Evolutionary conservation across 2,329 filamentous ascomycete species (phyloP), one percentile per base, ranked within the genome.

Genomic region (Xylariaceae sp.): DNA sequence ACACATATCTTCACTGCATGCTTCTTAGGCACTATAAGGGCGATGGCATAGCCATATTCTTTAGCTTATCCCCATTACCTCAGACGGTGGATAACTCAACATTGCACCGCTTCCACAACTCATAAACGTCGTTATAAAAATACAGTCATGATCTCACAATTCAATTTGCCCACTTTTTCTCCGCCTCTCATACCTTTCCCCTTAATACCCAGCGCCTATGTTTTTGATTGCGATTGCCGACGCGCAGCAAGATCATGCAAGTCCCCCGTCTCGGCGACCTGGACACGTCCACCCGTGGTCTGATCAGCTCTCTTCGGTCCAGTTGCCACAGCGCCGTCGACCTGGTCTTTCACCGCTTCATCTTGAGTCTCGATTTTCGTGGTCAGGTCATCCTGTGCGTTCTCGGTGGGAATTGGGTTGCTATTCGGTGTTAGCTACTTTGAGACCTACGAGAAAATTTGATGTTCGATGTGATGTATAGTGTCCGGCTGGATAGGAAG

Each of bases 201-300:
- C 10, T 36, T 4, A 3, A 36, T 5, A 3, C 33, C 33, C 15
- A 36, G 33, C 18, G 5, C 36, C 33, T 14, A 40, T 6, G 30
- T 11, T 5, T 14, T 7, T 31, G 18, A 39, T 38, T 44, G 30
- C 18, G 57, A 43, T 49, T 60, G 60, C 39, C 58, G 58, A 44
- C 48, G 58, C 15, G 63, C 61, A 27, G 63, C 63, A n/a, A 66
- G 56, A 15, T 66, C 63, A 38, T 62, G 61, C 45, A 66, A 48
- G 42, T 66, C 64, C 35, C 64, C 64, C 36, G 60, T 63, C 57
- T 66, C 64, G 38, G 42, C 64, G n/a, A 66, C 63, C 39, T 57
- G 51, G 2, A 66, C 64, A 30, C 64, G 54, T 15, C 64, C 64
- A 10, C 62, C 62, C 5, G 55, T 53, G 7, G 41, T 48, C 32